These are phyloP conservation scores for Nemania sp. DNA, from an alignment of 2,329 filamentous ascomycete species.

Conservation along the genomic window DNA sequence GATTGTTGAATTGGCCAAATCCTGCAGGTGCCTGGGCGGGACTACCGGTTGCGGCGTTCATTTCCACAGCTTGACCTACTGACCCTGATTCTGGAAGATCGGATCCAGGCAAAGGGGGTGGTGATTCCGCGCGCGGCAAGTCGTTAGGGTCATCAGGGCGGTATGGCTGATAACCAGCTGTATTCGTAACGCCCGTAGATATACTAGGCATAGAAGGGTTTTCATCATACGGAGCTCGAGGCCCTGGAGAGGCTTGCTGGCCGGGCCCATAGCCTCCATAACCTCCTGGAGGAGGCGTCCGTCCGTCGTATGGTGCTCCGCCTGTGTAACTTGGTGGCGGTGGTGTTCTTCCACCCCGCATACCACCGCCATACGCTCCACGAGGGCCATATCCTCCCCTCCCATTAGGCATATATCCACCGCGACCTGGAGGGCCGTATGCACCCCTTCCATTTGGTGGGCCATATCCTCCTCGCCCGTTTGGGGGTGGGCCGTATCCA, in stretches of 20 bases:
- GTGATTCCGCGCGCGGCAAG: conserved; percentile 72
- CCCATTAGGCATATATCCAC: conserved; percentile 52
- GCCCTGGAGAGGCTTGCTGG: conserved; percentile 55
- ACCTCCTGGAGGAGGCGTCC: conserved; percentile 46
- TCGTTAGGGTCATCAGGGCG: conserved; percentile 57
- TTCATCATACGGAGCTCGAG: conserved; percentile 53
- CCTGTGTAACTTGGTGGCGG: conserved; percentile 62
- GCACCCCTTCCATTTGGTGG: conserved; percentile 52
- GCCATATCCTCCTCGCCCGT: conserved; percentile 62
- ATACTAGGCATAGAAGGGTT: conserved; percentile 56
- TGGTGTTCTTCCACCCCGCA: conserved; percentile 47
- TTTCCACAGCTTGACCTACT: conserved; percentile 78
- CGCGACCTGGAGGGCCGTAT: conserved; percentile 49
- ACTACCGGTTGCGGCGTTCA: conserved; percentile 76
- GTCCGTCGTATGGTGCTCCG: conserved; percentile 52
- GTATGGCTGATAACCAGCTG: conserved; percentile 58
- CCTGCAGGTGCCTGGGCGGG: conserved; percentile 58
- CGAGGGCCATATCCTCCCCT: conserved; percentile 46
- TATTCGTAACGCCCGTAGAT: conserved; percentile 48
- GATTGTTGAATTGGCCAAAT: conserved; percentile 60
- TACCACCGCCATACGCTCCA: conserved; percentile 32
- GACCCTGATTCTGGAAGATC: conserved; percentile 51
- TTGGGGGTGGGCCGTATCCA: conserved; percentile 59
- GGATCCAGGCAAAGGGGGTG: conserved; percentile 68
- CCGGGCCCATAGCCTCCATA: conserved; percentile 49